Conservation (phyloP, 1,284 basidiomycete species). For the Uromyces viciae-fabae region DNA sequence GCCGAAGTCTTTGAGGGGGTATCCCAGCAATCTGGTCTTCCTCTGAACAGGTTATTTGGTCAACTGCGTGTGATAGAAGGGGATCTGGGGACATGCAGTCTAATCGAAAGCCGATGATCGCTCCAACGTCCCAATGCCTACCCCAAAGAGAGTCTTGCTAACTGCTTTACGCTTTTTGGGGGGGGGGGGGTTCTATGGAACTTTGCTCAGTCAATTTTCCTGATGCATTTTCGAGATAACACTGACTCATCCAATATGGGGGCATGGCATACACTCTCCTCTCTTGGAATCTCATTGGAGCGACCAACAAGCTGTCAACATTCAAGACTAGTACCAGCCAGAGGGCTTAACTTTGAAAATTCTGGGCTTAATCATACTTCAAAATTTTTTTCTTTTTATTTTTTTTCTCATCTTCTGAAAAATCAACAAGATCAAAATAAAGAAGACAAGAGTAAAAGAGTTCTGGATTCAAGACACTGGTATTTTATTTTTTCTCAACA, state of each 20-base stretch:
- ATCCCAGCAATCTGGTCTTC: neutral
- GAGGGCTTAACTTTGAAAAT: no score
- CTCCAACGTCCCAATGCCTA: neutral
- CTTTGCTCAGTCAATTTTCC: neutral
- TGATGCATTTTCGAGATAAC: neutral
- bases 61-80: conserved; percentile 14
- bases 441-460: no score
- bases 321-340: no score
- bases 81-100: neutral
- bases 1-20: neutral
- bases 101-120: neutral
- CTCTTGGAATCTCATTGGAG: neutral
- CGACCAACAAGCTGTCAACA: no score
- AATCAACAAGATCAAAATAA: no score
- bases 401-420: no score
- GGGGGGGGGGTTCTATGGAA: conserved; percentile 16
- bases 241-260: neutral
- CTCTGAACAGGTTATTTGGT: neutral
- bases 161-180: neutral
- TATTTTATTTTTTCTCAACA: no score
- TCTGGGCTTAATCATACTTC: no score
- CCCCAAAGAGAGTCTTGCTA: neutral
- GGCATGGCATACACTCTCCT: neutral
- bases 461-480: no score
- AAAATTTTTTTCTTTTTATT: no score